Conservation (phyloP, 2,329 filamentous ascomycete genomes). For the Colletotrichum tropicale region DNA sequence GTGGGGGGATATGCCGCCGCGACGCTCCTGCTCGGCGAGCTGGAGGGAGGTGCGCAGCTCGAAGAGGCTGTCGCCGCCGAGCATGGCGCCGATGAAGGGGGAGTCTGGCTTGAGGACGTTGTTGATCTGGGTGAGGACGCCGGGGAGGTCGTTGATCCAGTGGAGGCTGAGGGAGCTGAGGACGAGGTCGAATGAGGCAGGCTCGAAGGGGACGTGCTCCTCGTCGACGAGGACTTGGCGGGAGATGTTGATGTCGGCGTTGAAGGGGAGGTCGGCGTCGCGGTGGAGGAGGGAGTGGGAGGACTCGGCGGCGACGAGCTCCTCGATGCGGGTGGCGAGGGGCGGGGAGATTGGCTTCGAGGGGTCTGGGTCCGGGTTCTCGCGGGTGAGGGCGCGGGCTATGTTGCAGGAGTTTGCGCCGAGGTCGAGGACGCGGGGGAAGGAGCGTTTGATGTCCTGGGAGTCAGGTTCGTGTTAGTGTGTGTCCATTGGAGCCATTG, state of each 20-base stretch:
- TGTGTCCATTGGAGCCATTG: not conserved
- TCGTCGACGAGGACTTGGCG: constrained; percentile 77
- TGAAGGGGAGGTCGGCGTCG: constrained; percentile 77
- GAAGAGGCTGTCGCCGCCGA: constrained; percentile 91
- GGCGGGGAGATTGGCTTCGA: constrained; percentile 65
- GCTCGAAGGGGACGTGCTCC: constrained; percentile 79
- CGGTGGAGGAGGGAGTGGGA: constrained; percentile 80
- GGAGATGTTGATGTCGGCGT: constrained; percentile 72
- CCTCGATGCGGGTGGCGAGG: constrained; percentile 72
- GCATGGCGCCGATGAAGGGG: constrained; percentile 95
- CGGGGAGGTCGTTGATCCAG: constrained; percentile 97
- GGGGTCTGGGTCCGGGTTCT: constrained; percentile 68
- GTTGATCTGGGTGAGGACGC: constrained; percentile 84
- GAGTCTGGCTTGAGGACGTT: constrained; percentile 85
- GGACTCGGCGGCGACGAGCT: constrained; percentile 82
- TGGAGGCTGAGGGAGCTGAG: constrained; percentile 89
- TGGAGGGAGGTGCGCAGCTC: constrained; percentile 94
- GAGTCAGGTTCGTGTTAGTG: not conserved
- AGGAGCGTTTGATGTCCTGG: constrained; percentile 90
- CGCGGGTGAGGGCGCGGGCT: constrained; percentile 76
- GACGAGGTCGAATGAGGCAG: constrained; percentile 85
- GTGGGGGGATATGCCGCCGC: constrained; percentile 90
- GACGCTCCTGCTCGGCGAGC: constrained; percentile 86
- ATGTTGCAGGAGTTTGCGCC: constrained; percentile 97
- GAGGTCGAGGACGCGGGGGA: constrained; percentile 84